Evolutionary conservation across 768 basidiomycete genomes (phyloP), one percentile per base, ranked within the genome.

Genomic region (Agrocybe chaxingu): DNA sequence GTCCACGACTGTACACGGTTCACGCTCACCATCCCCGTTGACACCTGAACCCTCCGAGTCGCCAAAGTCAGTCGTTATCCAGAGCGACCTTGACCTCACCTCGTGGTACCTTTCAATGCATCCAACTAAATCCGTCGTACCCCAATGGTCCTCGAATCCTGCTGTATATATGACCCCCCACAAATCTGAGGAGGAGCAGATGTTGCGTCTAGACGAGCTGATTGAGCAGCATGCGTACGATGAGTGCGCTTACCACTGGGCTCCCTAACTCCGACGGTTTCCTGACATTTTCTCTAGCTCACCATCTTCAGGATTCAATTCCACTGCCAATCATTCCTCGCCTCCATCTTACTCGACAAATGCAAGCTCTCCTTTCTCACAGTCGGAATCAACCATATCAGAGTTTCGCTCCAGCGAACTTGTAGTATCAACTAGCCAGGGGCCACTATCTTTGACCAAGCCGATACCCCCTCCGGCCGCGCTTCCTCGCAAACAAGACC

Each of bases 181-280:
- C 52, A 81, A 83, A 60, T 64, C 71, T 44, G 82, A 78, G 34
- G 72, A 75, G 42, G 72, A 77, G 18, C 68, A 69, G 45, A 86
- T 87, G 69, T 79, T 89, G 54, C 73, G 77, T 37, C 69, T 91
- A 37, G 84, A 87, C 59, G 89, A 91, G 61, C 70, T 90, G 42
- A 78, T 90, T 47, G 83, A 88, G 59, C 80, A 82, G 53, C 78
- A 84, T 58, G 84, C 81, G 31, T 90, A 86, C 64, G 85, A 87
- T 55, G 86, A 89, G 87, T 90, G 63, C 54, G 85, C 70, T 54
- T 29, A 48, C 56, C 47, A 50, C 57, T 53, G 42, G 16, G 36
- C 30, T 40, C 45, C 47, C n/a, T 48, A 52, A 50, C 36, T 38
- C 29, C 54, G 49, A 40, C 49, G 42, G 51, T 35, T 53, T 54